A percentile compares a stretch with the other conserved stretches of the same genome.
These are phyloP conservation scores for Starmera dryadoides DNA, from an alignment of 805 yeast genomes.

Conservation along the genomic window DNA sequence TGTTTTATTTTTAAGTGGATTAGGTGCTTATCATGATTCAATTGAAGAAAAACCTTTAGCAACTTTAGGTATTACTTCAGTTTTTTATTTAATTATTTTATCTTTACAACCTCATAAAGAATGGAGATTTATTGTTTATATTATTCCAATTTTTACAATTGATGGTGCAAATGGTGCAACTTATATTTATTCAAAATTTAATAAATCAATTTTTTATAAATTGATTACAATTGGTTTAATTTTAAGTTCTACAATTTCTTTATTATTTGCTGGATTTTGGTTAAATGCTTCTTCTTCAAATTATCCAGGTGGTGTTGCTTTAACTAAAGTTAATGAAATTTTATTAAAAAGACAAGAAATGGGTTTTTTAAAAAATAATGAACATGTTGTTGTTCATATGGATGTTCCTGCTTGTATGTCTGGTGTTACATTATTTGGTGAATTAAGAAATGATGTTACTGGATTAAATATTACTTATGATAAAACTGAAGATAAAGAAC, in stretches of 20 bases:
- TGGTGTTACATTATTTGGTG: conserved; percentile 73
- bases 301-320: conserved; percentile 86
- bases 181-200: conserved; percentile 16
- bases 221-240: conserved; percentile 9
- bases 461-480: conserved; percentile 45
- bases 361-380: conserved; percentile 9
- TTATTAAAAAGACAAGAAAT: conserved; percentile 15
- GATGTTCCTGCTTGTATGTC: conserved; percentile 83
- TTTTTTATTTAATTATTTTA: conserved; percentile 51
- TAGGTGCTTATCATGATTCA: conserved; percentile 30
- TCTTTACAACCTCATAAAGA: conserved; percentile 90
- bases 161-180: conserved; percentile 58
- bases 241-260: conserved; percentile 25
- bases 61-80: conserved; percentile 41
- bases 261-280: conserved; percentile 40
- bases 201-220: conserved; percentile 9
- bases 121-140: conserved; percentile 82
- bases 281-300: conserved; percentile 62
- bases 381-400: conserved; percentile 49
- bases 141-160: conserved; percentile 60
- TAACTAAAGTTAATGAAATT: conserved; percentile 42
- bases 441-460: conserved; percentile 33
- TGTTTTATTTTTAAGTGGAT: conserved; percentile 29
- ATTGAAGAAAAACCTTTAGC: conserved; percentile 27
- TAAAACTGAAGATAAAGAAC: conserved; percentile 53